Conservation (phyloP, 305 asterid genomes). For the Fraxinus sp. region DNA sequence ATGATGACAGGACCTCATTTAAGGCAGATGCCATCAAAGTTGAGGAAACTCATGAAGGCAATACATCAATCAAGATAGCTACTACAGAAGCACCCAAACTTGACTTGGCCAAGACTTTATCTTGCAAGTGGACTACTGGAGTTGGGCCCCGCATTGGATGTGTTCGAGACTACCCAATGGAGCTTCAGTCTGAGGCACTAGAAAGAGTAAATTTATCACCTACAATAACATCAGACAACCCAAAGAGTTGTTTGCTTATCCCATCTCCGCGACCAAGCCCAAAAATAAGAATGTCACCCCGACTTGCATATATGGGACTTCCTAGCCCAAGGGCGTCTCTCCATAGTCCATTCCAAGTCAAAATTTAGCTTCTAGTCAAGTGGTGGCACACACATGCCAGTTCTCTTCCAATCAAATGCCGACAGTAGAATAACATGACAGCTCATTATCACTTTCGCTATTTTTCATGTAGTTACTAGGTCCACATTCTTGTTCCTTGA, state of each 20-base stretch:
- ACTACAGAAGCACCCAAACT: slow-evolving; percentile 31
- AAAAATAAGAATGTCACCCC: slow-evolving; percentile 49
- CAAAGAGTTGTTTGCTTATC: slow-evolving; percentile 33
- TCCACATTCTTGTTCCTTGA: neutral
- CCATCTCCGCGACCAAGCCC: slow-evolving; percentile 69
- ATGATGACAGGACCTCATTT: slow-evolving; percentile 32
- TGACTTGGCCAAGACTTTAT: slow-evolving; percentile 40
- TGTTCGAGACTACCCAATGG: slow-evolving; percentile 62
- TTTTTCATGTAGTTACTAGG: neutral
- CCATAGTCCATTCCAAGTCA: neutral
- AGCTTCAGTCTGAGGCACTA: slow-evolving; percentile 61
- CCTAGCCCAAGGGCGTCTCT: slow-evolving; percentile 51
- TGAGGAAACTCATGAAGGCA: neutral
- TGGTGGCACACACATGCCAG: neutral
- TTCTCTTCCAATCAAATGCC: neutral
- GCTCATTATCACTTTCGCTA: neutral
- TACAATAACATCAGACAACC: slow-evolving; percentile 13
- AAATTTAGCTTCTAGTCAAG: neutral
- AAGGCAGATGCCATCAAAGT: neutral
- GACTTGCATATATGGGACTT: slow-evolving; percentile 52
- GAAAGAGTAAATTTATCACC: slow-evolving; percentile 65
- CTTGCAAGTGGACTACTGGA: slow-evolving; percentile 61
- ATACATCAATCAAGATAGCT: slow-evolving; percentile 12
- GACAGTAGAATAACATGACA: neutral
- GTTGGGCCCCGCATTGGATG: slow-evolving; percentile 67